phyloP scores from a whole-genome alignment of 371 early-diverging fungal species.

The Mortierella sp. region DNA sequence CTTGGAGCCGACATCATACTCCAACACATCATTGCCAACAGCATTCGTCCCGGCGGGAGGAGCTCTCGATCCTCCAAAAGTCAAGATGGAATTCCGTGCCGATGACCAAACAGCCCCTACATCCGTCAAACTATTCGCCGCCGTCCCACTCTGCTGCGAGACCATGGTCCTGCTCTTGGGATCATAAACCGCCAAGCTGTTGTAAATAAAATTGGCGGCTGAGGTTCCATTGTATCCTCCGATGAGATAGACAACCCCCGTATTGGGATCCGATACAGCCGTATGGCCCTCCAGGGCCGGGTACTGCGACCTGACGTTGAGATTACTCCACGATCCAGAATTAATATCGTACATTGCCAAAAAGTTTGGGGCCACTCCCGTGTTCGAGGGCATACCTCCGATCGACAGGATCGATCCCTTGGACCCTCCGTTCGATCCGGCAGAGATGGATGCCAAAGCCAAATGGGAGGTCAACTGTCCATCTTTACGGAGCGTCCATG shows the following conservation, averaged over 20 bases:
- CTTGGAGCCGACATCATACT: constrained; percentile 26
- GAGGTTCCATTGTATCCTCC: constrained; percentile 23
- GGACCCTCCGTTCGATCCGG: constrained; percentile 22
- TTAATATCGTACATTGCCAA: constrained; percentile 23
- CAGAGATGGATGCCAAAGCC: constrained; percentile 18
- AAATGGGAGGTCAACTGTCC: constrained; percentile 32
- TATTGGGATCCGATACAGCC: constrained; percentile 34
- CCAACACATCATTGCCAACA: constrained; percentile 13
- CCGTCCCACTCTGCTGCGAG: constrained; percentile 9
- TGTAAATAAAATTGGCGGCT: constrained; percentile 12
- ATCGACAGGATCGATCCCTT: constrained; percentile 29
- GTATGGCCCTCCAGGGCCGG: constrained; percentile 37
- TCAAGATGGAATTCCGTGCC: constrained; percentile 24
- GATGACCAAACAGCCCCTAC: constrained; percentile 27
- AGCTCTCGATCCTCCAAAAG: constrained; percentile 42
- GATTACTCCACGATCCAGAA: constrained; percentile 13
- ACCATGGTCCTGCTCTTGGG: constrained; percentile 19
- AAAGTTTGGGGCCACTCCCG: neutral
- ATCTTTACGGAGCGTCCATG: constrained; percentile 20
- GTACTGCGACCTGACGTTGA: constrained; percentile 20
- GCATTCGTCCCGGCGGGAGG: constrained; percentile 14
- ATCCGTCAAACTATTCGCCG: constrained; percentile 35
- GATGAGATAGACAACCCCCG: constrained; percentile 38
- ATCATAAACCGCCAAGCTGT: constrained; percentile 30
- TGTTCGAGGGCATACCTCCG: constrained; percentile 19